A percentile compares a stretch with the other conserved stretches of the same genome.
Evolutionary conservation across 352 stramenopile species (phyloP).

Genomic region (Globisporangium megalacanthum): DNA sequence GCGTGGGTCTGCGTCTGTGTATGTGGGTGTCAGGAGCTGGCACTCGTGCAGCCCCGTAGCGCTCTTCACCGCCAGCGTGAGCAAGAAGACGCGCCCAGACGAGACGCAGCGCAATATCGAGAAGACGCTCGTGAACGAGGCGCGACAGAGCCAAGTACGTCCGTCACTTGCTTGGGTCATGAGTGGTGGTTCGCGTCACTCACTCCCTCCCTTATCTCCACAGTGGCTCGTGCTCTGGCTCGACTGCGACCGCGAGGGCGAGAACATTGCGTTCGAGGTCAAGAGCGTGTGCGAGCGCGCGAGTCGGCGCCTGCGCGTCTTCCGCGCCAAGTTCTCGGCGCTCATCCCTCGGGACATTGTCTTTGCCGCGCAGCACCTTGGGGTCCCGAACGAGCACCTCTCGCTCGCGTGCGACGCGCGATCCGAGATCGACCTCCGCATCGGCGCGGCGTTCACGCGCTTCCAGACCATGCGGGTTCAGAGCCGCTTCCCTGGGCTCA

Average conservation of each 20-base stretch:
- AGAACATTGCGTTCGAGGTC: conserved; percentile 99
- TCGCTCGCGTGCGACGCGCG: conserved; percentile 86
- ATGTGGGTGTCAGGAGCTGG: conserved; percentile 82
- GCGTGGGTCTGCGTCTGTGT: not conserved
- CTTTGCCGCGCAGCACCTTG: conserved; percentile 81
- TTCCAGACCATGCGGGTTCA: conserved; percentile 95
- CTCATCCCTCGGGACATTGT: conserved; percentile 91
- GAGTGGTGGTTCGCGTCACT: not conserved
- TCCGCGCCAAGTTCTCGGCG: conserved; percentile 91
- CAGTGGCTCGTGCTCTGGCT: conserved; percentile 96
- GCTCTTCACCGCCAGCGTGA: conserved; percentile 91
- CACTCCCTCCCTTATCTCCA: conserved; percentile 2
- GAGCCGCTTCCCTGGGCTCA: conserved; percentile 62
- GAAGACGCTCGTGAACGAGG: conserved; percentile 87
- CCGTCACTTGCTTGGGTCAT: not conserved
- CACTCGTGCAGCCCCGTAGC: conserved; percentile 89
- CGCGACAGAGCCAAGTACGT: conserved; percentile 62
- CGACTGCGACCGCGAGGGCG: conserved; percentile 99
- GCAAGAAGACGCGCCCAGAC: conserved; percentile 77
- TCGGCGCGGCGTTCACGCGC: conserved; percentile 92
- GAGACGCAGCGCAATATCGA: conserved; percentile 88
- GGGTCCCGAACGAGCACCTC: conserved; percentile 71
- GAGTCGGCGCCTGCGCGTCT: conserved; percentile 73
- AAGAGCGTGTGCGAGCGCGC: conserved; percentile 81
- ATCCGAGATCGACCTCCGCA: conserved; percentile 93